phyloP scores from a whole-genome alignment of 257 asterid species.

The Ocimum tenuiflorum region DNA sequence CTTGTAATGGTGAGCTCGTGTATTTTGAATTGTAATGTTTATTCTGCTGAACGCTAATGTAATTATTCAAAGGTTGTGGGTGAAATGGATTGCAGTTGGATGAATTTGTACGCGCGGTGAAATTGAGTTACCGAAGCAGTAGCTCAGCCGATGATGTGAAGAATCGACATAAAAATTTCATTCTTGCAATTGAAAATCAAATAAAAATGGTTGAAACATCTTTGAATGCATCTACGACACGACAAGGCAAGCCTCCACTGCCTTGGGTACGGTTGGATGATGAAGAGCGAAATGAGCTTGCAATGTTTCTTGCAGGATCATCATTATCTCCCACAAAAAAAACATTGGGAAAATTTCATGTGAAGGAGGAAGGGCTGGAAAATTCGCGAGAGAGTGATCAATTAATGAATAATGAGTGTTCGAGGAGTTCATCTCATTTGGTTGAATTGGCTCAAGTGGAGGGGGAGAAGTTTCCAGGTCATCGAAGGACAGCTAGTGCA shows the following conservation, averaged over 20 bases:
- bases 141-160: constrained; percentile 53
- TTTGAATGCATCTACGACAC: constrained; percentile 40
- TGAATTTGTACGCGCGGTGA: constrained; percentile 84
- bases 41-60: not conserved
- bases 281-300: constrained; percentile 78
- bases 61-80: constrained; percentile 1
- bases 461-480: constrained; percentile 56
- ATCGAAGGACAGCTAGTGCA: constrained; percentile 92
- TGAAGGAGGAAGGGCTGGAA: constrained; percentile 20
- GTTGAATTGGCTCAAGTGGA: constrained; percentile 43
- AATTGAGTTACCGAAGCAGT: constrained; percentile 42
- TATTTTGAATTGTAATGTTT: not conserved
- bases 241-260: constrained; percentile 70
- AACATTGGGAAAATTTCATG: constrained; percentile 22
- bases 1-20: not conserved
- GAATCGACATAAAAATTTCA: constrained; percentile 66
- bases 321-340: constrained; percentile 27
- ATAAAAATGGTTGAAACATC: constrained; percentile 55
- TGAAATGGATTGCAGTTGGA: constrained; percentile 59
- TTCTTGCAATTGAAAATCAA: constrained; percentile 57
- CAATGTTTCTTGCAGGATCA: constrained; percentile 64
- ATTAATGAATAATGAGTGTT: constrained; percentile 25
- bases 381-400: constrained; percentile 28
- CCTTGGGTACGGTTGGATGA: constrained; percentile 87
- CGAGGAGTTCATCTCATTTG: constrained; percentile 45